phyloP scores from a whole-genome alignment of 768 basidiomycete species.

The Trametes cinnabarina region DNA sequence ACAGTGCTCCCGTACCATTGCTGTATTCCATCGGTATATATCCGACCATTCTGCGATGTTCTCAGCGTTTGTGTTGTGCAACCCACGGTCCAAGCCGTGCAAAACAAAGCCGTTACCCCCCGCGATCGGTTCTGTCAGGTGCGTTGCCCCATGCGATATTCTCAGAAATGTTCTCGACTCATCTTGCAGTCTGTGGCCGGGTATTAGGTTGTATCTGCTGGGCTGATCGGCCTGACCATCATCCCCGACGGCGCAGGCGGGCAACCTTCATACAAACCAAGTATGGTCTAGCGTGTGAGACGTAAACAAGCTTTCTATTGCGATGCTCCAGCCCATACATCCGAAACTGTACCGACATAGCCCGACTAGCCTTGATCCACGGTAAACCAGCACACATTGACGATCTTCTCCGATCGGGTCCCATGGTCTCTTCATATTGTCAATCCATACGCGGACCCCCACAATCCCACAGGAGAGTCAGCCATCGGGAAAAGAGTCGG shows the following conservation, averaged over 20 bases:
- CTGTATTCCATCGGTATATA: constrained; percentile 18
- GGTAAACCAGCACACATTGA: constrained; percentile 14
- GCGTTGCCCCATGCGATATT: not conserved
- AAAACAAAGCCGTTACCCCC: not conserved
- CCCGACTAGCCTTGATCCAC: constrained; percentile 15
- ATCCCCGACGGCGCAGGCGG: not conserved
- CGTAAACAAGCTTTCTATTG: constrained; percentile 21
- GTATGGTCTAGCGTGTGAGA: constrained; percentile 15
- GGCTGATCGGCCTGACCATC: not conserved
- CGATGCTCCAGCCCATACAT: constrained; percentile 9
- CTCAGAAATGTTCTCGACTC: not conserved
- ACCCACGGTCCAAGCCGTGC: constrained; percentile 3
- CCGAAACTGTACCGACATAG: constrained; percentile 22
- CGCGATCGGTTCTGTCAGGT: not conserved
- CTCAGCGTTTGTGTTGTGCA: constrained; percentile 5
- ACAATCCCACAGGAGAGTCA: constrained; percentile 8
- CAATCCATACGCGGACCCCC: constrained; percentile 2
- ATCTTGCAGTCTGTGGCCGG: not conserved
- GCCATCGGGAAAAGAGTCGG: constrained; percentile 15
- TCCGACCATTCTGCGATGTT: constrained; percentile 20
- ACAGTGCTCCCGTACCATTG: constrained; percentile 7
- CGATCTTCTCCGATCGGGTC: constrained; percentile 14
- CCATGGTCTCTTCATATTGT: not conserved
- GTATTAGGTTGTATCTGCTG: not conserved
- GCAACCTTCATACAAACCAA: constrained; percentile 7